A percentile compares a stretch with the other conserved stretches of the same genome.
Conservation (phyloP, 106 monocot genomes). For the Acanthochlamys bracteata region DNA sequence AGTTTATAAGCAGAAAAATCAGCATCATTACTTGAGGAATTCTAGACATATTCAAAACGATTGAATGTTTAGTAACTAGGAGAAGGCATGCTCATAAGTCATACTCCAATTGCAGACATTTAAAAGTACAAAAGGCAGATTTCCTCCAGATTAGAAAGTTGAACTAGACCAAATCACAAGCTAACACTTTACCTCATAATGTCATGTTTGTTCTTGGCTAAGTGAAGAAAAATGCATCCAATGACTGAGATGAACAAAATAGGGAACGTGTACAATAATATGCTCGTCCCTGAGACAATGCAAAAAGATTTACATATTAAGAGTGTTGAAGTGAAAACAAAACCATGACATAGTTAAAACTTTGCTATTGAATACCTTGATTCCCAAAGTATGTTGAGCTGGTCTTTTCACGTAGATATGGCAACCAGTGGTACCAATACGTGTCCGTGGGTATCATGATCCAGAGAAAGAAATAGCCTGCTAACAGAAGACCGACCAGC, state of each 20-base stretch:
- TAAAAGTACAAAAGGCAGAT: no score
- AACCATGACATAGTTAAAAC: no score
- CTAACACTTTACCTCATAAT: constrained; percentile 6
- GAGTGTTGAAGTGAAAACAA: no score
- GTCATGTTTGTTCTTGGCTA: constrained; percentile 9
- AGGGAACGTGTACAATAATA: constrained; percentile 47
- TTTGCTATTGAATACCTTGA: constrained; percentile 26
- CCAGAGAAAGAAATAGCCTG: constrained; percentile 47
- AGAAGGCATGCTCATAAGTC: no score
- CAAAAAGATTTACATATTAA: no score
- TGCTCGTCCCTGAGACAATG: constrained; percentile 31
- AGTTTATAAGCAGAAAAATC: no score
- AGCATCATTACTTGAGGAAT: no score
- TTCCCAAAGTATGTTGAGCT: constrained; percentile 52
- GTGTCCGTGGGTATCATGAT: constrained; percentile 34
- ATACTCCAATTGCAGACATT: no score
- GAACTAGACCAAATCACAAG: no score
- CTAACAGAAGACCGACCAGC: constrained; percentile 24
- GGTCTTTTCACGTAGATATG: constrained; percentile 19
- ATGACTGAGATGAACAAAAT: constrained; percentile 54
- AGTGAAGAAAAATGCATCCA: constrained; percentile 59
- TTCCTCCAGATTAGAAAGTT: no score
- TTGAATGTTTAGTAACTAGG: no score
- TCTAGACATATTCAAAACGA: no score
- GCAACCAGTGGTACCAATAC: constrained; percentile 25